Percentiles rank a stretch among this genome's conserved stretches.
phyloP scores from a whole-genome alignment of 1,139 yeast genomes.

The Groenewaldozyma auringiensis region DNA sequence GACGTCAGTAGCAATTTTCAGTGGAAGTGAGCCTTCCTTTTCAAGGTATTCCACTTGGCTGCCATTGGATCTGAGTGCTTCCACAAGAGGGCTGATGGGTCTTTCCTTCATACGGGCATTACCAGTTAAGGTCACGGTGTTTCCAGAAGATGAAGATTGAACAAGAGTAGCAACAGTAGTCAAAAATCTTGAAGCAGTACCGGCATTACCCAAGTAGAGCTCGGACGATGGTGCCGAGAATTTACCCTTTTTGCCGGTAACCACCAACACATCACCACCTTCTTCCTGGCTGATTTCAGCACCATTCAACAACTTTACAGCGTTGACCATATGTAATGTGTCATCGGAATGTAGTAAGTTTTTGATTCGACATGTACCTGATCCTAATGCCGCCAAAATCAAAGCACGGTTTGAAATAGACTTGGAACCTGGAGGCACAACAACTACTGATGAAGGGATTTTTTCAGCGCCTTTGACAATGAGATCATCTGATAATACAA shows the following conservation, averaged over 20 bases:
- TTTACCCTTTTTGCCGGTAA: slow-evolving; percentile 81
- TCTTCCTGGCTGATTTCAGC: slow-evolving; percentile 71
- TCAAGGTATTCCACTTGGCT: slow-evolving; percentile 64
- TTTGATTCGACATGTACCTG: slow-evolving; percentile 73
- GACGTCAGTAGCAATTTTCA: slow-evolving; percentile 59
- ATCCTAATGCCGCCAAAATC: slow-evolving; percentile 83
- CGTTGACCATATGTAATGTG: slow-evolving; percentile 89
- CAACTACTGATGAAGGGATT: slow-evolving; percentile 40
- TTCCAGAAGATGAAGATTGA: slow-evolving; percentile 35
- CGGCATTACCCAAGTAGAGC: slow-evolving; percentile 91
- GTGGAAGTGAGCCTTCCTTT: slow-evolving; percentile 76
- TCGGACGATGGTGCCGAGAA: slow-evolving; percentile 53
- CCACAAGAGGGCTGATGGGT: slow-evolving; percentile 94
- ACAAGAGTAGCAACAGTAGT: slow-evolving; percentile 88
- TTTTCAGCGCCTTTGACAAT: slow-evolving; percentile 41
- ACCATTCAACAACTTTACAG: slow-evolving; percentile 71
- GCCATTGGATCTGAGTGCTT: slow-evolving; percentile 79
- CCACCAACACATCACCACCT: slow-evolving; percentile 81
- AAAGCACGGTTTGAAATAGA: slow-evolving; percentile 94
- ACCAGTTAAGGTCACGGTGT: slow-evolving; percentile 69
- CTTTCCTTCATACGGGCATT: slow-evolving; percentile 96
- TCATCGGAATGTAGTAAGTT: slow-evolving; percentile 91
- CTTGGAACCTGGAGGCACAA: slow-evolving; percentile 94
- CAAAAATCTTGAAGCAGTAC: slow-evolving; percentile 93
- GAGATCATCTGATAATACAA: slow-evolving; percentile 79